A percentile compares a stretch with the other conserved stretches of the same genome.
These are phyloP conservation scores for Thalassia testudinum DNA, from an alignment of 116 monocot species.

Conservation along the genomic window DNA sequence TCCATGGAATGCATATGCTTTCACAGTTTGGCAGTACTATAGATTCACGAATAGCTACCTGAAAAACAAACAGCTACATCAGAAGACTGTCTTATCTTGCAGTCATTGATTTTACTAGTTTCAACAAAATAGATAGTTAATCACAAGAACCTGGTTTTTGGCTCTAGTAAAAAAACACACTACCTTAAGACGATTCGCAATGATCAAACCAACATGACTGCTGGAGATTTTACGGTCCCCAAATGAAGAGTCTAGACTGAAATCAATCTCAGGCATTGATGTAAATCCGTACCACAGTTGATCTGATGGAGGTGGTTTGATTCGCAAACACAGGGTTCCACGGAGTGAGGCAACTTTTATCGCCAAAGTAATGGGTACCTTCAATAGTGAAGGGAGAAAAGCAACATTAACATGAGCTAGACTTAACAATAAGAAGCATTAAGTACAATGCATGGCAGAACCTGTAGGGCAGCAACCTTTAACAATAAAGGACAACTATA, in stretches of 20 bases:
- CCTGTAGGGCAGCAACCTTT: no score
- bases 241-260: conserved; percentile 64
- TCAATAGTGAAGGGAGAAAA: not conserved
- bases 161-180: not conserved
- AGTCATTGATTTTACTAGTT: not conserved
- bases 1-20: conserved; percentile 66
- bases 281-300: conserved; percentile 61
- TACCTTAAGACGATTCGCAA: conserved; percentile 87
- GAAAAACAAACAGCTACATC: conserved; percentile 1
- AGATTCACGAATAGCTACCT: conserved; percentile 63
- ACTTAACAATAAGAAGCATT: not conserved
- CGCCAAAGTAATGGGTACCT: conserved; percentile 79
- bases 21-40: conserved; percentile 90
- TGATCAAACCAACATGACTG: conserved; percentile 42
- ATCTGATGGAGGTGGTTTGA: conserved; percentile 69
- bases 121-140: no score
- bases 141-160: not conserved
- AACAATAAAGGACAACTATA: not conserved
- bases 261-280: conserved; percentile 61
- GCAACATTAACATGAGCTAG: not conserved
- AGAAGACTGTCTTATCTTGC: not conserved
- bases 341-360: conserved; percentile 52
- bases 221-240: conserved; percentile 77
- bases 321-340: conserved; percentile 62
- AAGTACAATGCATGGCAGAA: no score